Evolutionary conservation across 2,329 filamentous ascomycete species (phyloP).

Genomic region (Talaromyces verruculosus): DNA sequence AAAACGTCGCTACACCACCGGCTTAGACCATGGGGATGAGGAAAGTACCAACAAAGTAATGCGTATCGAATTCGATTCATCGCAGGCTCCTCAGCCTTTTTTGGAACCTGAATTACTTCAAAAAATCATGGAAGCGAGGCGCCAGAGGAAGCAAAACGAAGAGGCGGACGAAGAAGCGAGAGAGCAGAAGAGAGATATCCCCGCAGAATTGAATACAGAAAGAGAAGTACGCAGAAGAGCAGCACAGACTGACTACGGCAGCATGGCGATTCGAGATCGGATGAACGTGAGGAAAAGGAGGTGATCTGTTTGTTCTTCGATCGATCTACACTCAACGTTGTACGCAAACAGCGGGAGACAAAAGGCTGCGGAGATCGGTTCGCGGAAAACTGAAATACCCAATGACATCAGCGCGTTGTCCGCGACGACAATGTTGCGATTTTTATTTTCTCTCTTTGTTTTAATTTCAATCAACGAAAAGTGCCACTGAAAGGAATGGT

Average conservation of each 20-base stretch:
- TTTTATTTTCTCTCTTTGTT: not conserved
- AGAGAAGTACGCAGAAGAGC: constrained; percentile 24
- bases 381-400: not conserved
- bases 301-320: not conserved
- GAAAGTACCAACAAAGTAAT: not conserved
- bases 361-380: constrained; percentile 5
- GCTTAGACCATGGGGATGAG: not conserved
- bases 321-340: not conserved
- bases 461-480: not conserved
- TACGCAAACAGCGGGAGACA: not conserved
- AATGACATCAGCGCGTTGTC: constrained; percentile 17
- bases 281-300: constrained; percentile 18
- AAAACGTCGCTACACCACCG: constrained; percentile 25
- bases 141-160: not conserved
- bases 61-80: constrained; percentile 36
- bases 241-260: constrained; percentile 34
- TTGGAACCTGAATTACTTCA: constrained; percentile 39
- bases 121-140: constrained; percentile 26
- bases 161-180: not conserved
- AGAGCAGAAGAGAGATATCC: not conserved
- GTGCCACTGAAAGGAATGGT: not conserved
- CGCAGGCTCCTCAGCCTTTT: constrained; percentile 39
- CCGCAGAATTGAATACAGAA: constrained; percentile 3
- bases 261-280: constrained; percentile 35
- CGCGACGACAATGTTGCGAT: not conserved